A percentile compares a stretch with the other conserved stretches of the same genome.
Conservation (phyloP, 345 rosid genomes). For the Eucalyptus tenuipes region DNA sequence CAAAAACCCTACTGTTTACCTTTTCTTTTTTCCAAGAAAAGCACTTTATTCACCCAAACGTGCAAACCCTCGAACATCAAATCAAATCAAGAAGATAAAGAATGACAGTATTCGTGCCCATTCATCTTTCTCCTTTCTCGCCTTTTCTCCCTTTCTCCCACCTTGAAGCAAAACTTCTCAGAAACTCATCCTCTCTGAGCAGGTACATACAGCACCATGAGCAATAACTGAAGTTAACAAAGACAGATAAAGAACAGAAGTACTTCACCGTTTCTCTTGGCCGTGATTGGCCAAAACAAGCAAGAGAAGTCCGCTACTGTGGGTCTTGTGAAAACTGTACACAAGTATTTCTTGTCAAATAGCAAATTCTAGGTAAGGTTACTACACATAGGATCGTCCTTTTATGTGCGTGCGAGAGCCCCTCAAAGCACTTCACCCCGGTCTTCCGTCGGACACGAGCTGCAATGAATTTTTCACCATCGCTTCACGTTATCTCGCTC, state of each 20-base stretch:
- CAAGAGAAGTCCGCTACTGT: not conserved
- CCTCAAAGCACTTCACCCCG: not conserved
- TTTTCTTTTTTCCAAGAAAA: not conserved
- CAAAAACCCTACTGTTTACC: conserved; percentile 1
- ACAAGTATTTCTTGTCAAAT: not conserved
- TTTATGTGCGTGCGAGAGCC: not conserved
- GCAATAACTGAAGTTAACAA: not conserved
- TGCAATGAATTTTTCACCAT: not conserved
- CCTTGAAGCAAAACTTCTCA: not conserved
- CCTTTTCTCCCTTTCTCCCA: not conserved
- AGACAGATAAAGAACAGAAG: not conserved
- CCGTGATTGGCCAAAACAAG: not conserved
- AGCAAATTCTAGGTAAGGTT: not conserved
- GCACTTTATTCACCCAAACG: conserved; percentile 9
- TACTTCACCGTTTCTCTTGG: not conserved
- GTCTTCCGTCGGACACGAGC: not conserved
- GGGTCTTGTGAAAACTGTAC: not conserved
- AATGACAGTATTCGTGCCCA: not conserved
- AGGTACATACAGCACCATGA: not conserved
- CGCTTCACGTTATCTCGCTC: not conserved
- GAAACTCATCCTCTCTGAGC: not conserved
- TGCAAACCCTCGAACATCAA: not conserved
- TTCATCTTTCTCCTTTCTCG: not conserved
- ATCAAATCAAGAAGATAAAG: not conserved
- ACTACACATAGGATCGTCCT: not conserved